Evolutionary conservation across 1,284 basidiomycete genomes (phyloP), one percentile per base, ranked within the genome.

Genomic region (Leccinum subrobustum): DNA sequence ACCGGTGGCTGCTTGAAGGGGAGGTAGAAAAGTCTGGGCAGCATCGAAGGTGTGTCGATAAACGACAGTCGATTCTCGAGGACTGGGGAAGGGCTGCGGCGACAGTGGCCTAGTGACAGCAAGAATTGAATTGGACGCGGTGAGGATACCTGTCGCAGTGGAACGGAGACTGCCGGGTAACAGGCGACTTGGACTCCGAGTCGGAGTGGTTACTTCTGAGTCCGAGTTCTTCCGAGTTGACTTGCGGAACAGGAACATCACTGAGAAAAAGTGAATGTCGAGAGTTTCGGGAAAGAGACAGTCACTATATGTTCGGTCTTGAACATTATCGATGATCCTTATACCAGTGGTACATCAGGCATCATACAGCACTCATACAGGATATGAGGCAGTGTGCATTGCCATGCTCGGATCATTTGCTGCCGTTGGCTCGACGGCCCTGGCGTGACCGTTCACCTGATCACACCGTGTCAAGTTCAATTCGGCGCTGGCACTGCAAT

Each of bases 21-120:
- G 37, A 9, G 52, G 60, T 25, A 52, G 20, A 37, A 61, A 23
- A 2, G 42, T 33, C 25, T 61, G 59, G 12, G 37, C 59, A 4
- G n/a, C 23, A 37, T 61, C 59, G 6, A 57, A 25, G n/a, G 35
- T n/a, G 23, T 42, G 33, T 3, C 52, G 58, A 20, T 42, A 27
- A 6, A n/a, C 16, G 6, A 23, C 16, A 23, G 33, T 12, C 27
- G 47, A 33, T 6, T 50, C 33, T 33, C 3, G 58, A 29, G 20
- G 14, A 53, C 2, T 16, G 6, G 18, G 25, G 1, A n/a, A 20
- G 6, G 14, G 33, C 5, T 3, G 39, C 18, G 7, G 14, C 0
- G 16, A 8, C 3, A 20, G 2, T 5, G 56, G 9, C 8, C 35
- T 5, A n/a, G 7, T 18, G 6, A 23, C 6, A 4, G 47, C 16